Evolutionary conservation across 75 land plant species (phyloP).

Genomic region (Selaginella moellendorffii): DNA sequence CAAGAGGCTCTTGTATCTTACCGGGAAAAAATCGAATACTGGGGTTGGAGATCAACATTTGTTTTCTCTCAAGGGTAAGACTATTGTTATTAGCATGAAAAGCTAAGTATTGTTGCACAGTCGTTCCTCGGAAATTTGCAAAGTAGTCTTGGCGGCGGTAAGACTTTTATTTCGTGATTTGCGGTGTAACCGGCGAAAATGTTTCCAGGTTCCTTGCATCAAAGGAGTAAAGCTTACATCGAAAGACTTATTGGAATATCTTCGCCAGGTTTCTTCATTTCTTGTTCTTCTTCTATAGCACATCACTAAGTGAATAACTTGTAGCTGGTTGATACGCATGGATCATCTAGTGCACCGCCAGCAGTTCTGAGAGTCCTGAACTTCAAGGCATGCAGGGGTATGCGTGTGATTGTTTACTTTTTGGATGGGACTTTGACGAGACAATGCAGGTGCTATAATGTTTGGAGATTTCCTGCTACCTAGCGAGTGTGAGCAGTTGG

Average conservation of each 20-base stretch:
- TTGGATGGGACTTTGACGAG: background rate
- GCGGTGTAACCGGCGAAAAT: background rate
- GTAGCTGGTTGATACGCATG: constrained; percentile 87
- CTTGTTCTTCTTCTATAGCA: background rate
- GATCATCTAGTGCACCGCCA: constrained; percentile 83
- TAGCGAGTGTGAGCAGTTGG: constrained; percentile 71
- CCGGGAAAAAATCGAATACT: constrained; percentile 46
- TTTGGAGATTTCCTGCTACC: constrained; percentile 84
- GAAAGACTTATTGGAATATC: constrained; percentile 63
- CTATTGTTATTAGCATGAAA: background rate
- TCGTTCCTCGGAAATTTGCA: background rate
- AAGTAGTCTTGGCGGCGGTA: constrained; percentile 18
- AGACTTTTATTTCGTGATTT: background rate
- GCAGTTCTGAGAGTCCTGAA: constrained; percentile 72
- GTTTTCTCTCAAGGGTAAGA: constrained; percentile 11
- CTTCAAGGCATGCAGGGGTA: constrained; percentile 93
- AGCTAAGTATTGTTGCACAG: background rate
- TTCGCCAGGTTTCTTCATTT: constrained; percentile 45
- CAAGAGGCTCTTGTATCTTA: constrained; percentile 68
- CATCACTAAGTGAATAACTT: constrained; percentile 10
- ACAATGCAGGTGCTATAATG: constrained; percentile 90
- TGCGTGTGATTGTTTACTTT: background rate
- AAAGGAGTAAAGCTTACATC: constrained; percentile 64
- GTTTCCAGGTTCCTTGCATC: constrained; percentile 79
- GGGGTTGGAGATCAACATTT: constrained; percentile 82